A percentile compares a stretch with the other conserved stretches of the same genome.
Conservation (phyloP, 1,139 yeast species). For the Candida sanyaensis region DNA sequence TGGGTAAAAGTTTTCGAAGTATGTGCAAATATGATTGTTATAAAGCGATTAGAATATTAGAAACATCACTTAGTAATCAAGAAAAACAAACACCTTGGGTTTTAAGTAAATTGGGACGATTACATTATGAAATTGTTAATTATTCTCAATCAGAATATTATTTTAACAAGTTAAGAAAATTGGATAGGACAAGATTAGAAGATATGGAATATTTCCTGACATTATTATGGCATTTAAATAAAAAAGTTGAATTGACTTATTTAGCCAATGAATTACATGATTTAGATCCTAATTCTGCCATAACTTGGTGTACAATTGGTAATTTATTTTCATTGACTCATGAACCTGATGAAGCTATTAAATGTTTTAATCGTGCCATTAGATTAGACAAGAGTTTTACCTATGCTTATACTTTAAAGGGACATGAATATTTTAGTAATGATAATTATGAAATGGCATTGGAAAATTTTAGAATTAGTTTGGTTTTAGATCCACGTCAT, state of each 20-base stretch:
- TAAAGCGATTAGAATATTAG: constrained; percentile 72
- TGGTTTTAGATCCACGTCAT: constrained; percentile 77
- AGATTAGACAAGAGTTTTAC: constrained; percentile 72
- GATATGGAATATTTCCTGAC: constrained; percentile 95
- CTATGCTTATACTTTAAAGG: constrained; percentile 90
- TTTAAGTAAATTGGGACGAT: constrained; percentile 71
- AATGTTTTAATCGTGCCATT: constrained; percentile 81
- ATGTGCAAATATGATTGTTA: constrained; percentile 74
- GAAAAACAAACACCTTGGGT: constrained; percentile 88
- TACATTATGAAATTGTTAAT: constrained; percentile 86
- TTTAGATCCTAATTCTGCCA: constrained; percentile 64
- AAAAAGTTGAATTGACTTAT: constrained; percentile 76
- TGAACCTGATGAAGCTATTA: constrained; percentile 89
- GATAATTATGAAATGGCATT: constrained; percentile 92
- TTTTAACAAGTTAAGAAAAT: constrained; percentile 60
- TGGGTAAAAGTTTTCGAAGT: constrained; percentile 69
- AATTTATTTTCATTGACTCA: constrained; percentile 81
- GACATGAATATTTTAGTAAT: constrained; percentile 86
- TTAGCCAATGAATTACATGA: constrained; percentile 82
- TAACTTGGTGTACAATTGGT: constrained; percentile 93
- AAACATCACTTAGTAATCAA: constrained; percentile 53
- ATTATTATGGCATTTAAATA: constrained; percentile 87
- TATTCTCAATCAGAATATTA: constrained; percentile 73
- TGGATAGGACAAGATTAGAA: constrained; percentile 78
- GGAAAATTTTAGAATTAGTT: constrained; percentile 78